phyloP scores from a whole-genome alignment of 805 yeast species.

The Diddensiella santjacobensis region DNA sequence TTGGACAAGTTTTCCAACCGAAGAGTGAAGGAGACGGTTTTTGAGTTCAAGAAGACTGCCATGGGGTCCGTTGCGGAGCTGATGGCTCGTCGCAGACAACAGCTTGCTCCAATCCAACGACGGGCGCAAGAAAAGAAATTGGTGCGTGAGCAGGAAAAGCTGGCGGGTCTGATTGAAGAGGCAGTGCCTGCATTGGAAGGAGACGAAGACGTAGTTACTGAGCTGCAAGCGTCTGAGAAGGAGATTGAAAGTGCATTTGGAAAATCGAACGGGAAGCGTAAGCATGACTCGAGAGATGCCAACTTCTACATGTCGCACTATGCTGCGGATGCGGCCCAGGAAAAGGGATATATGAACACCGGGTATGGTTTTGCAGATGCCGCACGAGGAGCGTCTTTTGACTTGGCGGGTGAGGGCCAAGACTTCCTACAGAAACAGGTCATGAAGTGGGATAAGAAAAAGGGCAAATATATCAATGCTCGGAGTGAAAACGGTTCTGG shows the following conservation, averaged over 20 bases:
- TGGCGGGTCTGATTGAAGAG: slow-evolving; percentile 11
- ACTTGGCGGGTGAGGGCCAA: slow-evolving; percentile 70
- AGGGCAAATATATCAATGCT: slow-evolving; percentile 81
- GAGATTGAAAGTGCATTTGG: slow-evolving; percentile 39
- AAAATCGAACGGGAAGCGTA: slow-evolving; percentile 38
- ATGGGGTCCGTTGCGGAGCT: slow-evolving; percentile 55
- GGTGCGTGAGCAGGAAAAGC: slow-evolving; percentile 14
- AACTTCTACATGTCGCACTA: slow-evolving; percentile 80
- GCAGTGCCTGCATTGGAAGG: slow-evolving; percentile 1
- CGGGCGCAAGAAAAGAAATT: slow-evolving; percentile 54
- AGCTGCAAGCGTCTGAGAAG: slow-evolving; percentile 27
- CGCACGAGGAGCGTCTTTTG: slow-evolving; percentile 84
- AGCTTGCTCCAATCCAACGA: slow-evolving; percentile 82
- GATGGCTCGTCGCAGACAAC: slow-evolving; percentile 83
- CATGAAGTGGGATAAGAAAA: slow-evolving; percentile 89
- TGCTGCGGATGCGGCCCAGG: slow-evolving; percentile 82
- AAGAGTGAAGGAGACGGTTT: slow-evolving; percentile 80
- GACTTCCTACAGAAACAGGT: slow-evolving; percentile 58
- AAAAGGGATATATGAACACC: slow-evolving; percentile 57
- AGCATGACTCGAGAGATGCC: slow-evolving; percentile 62
- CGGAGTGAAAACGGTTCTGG: slow-evolving; percentile 59
- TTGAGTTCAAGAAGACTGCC: slow-evolving; percentile 64
- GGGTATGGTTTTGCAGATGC: slow-evolving; percentile 69
- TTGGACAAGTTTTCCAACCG: slow-evolving; percentile 69
- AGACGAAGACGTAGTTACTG: slow-evolving; percentile 1